Evolutionary conservation across 2,329 filamentous ascomycete genomes (phyloP).

Genomic region (Fusarium sp.): DNA sequence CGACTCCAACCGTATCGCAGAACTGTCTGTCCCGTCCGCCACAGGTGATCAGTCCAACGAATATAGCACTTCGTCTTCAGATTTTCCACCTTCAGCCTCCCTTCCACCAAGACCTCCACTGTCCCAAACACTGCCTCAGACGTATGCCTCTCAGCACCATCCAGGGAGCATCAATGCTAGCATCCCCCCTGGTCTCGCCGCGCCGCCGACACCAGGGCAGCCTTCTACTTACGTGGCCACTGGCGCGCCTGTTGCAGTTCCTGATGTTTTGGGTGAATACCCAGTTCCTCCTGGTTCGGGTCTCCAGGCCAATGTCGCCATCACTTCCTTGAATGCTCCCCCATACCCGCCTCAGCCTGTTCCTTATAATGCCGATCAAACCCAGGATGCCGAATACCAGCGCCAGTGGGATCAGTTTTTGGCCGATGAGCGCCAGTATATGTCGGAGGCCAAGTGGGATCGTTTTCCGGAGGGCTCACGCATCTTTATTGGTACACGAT

Average conservation of each 20-base stretch:
- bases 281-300: constrained; percentile 48
- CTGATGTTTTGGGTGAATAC: constrained; percentile 50
- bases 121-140: constrained; percentile 53
- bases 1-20: constrained; percentile 49
- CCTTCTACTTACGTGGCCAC: constrained; percentile 51
- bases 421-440: constrained; percentile 78
- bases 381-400: constrained; percentile 64
- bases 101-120: constrained; percentile 62
- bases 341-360: constrained; percentile 49
- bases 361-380: constrained; percentile 47
- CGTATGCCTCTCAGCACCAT: constrained; percentile 55
- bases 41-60: constrained; percentile 45
- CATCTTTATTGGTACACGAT: constrained; percentile 79
- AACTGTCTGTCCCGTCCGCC: constrained; percentile 44
- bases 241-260: constrained; percentile 49
- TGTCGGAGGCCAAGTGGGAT: constrained; percentile 84
- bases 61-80: constrained; percentile 47
- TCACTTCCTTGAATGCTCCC: constrained; percentile 49
- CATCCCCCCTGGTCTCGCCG: constrained; percentile 45
- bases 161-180: constrained; percentile 49
- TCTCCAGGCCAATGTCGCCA: constrained; percentile 46
- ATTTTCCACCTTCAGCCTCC: constrained; percentile 55
- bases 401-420: constrained; percentile 79
- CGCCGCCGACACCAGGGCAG: constrained; percentile 51
- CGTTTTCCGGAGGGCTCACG: constrained; percentile 81